Evolutionary conservation across 2,329 filamentous ascomycete species (phyloP).

Genomic region (Chaetoscypha palmicola): DNA sequence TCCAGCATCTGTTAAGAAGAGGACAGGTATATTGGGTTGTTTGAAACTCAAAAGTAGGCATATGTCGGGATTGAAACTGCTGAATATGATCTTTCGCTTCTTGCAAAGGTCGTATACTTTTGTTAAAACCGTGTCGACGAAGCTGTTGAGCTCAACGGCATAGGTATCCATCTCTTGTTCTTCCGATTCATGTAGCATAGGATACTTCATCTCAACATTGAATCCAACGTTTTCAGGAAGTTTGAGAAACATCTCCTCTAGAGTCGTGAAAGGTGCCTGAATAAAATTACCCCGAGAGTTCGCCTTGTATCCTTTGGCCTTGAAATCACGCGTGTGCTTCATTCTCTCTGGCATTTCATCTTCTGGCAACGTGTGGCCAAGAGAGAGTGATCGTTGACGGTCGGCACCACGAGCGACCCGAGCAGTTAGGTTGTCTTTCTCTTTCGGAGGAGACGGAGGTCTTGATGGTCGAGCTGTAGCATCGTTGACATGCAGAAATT

Average conservation of each 20-base stretch:
- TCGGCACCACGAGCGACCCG: slow-evolving; percentile 24
- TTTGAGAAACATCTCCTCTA: slow-evolving; percentile 86
- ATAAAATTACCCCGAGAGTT: slow-evolving; percentile 93
- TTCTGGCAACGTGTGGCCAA: slow-evolving; percentile 24
- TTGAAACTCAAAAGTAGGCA: slow-evolving; percentile 93
- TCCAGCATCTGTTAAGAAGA: slow-evolving; percentile 90
- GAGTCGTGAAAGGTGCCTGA: slow-evolving; percentile 88
- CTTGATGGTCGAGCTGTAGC: slow-evolving; percentile 39
- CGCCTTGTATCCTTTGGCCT: slow-evolving; percentile 89
- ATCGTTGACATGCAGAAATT: slow-evolving; percentile 77
- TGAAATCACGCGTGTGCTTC: slow-evolving; percentile 95
- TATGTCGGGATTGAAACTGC: slow-evolving; percentile 94
- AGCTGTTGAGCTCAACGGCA: slow-evolving; percentile 90
- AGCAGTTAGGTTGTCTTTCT: slow-evolving; percentile 24
- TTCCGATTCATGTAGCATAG: slow-evolving; percentile 92
- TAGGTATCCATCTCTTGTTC: slow-evolving; percentile 96
- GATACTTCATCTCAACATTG: slow-evolving; percentile 99
- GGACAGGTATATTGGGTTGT: slow-evolving; percentile 89
- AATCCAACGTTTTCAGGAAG: slow-evolving; percentile 80
- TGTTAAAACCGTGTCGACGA: slow-evolving; percentile 84
- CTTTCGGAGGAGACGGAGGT: slow-evolving; percentile 37
- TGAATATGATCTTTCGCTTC: slow-evolving; percentile 90
- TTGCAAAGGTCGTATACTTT: slow-evolving; percentile 84
- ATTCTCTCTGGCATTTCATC: slow-evolving; percentile 64
- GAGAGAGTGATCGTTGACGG: slow-evolving; percentile 31